Conservation (phyloP, 1,284 basidiomycete genomes). For the Coniophora puteana region DNA sequence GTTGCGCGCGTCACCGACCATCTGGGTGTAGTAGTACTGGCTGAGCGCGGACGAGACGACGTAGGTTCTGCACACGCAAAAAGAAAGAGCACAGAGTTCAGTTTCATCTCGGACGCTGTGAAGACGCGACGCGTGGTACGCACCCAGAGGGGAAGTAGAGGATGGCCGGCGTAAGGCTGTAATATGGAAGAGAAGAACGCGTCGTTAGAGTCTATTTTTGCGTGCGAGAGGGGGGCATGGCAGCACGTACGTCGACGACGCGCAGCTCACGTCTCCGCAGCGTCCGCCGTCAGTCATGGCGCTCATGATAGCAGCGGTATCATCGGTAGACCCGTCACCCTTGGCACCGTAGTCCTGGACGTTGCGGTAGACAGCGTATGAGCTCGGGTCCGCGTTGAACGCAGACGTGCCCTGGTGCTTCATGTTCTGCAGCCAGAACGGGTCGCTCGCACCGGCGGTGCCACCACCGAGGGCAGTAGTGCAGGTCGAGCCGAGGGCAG, state of each 20-base stretch:
- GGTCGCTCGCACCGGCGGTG: conserved; percentile 48
- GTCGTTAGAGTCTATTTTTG: too few species aligned
- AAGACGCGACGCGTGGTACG: background rate
- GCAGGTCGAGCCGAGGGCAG: conserved; percentile 42
- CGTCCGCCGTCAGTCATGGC: conserved; percentile 24
- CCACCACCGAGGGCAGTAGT: conserved; percentile 40
- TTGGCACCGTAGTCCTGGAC: conserved; percentile 26
- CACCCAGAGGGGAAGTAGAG: conserved; percentile 29
- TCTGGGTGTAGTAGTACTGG: conserved; percentile 50
- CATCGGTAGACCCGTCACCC: conserved; percentile 27
- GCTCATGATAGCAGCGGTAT: conserved; percentile 30
- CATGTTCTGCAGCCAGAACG: conserved; percentile 70
- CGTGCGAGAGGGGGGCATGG: background rate
- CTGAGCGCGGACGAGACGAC: conserved; percentile 47
- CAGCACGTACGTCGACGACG: conserved; percentile 23
- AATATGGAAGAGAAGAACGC: background rate
- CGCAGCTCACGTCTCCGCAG: conserved; percentile 22
- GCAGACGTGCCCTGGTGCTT: conserved; percentile 66
- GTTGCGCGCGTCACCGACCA: conserved; percentile 45
- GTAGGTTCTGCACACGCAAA: conserved; percentile 30
- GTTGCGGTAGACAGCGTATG: conserved; percentile 62
- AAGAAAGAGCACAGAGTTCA: background rate
- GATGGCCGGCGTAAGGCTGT: conserved; percentile 26
- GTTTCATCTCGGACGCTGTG: background rate
- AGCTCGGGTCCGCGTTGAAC: conserved; percentile 48